phyloP scores from a whole-genome alignment of 2,329 filamentous ascomycete genomes.

The Penicillium capsulatum region DNA sequence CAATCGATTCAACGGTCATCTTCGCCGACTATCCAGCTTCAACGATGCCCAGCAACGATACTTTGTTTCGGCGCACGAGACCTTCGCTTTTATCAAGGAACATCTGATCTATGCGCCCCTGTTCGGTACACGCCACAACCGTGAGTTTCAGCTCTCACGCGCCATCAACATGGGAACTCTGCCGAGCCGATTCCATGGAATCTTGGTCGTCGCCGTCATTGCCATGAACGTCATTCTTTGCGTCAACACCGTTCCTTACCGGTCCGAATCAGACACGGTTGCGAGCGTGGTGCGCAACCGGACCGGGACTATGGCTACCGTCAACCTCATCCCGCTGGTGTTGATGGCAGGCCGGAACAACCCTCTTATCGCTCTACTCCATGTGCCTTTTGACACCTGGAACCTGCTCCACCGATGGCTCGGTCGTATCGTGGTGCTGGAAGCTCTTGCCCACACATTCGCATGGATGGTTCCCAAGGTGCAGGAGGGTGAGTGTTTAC shows the following conservation, averaged over 20 bases:
- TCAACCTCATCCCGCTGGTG: slow-evolving; percentile 44
- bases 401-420: slow-evolving; percentile 72
- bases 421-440: slow-evolving; percentile 65
- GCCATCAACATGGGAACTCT: slow-evolving; percentile 46
- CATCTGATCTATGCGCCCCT: slow-evolving; percentile 54
- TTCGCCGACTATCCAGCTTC: slow-evolving; percentile 70
- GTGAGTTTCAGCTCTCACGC: slow-evolving; percentile 43
- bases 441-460: slow-evolving; percentile 65
- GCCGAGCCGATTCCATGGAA: slow-evolving; percentile 45
- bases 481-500: slow-evolving; percentile 25
- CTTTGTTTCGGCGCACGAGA: slow-evolving; percentile 57
- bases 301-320: slow-evolving; percentile 40
- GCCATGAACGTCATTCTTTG: slow-evolving; percentile 49
- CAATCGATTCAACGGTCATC: slow-evolving; percentile 60
- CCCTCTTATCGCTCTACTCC: slow-evolving; percentile 41
- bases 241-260: slow-evolving; percentile 44
- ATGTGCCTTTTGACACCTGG: slow-evolving; percentile 43
- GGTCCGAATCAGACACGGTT: slow-evolving; percentile 29
- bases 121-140: slow-evolving; percentile 43
- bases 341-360: slow-evolving; percentile 44
- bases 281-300: slow-evolving; percentile 43
- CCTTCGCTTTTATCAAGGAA: slow-evolving; percentile 65
- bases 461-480: slow-evolving; percentile 72
- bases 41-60: slow-evolving; percentile 76
- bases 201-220: slow-evolving; percentile 41